phyloP scores from a whole-genome alignment of 108 stramenopile genomes.

The Stephanodiscus minutulus region DNA sequence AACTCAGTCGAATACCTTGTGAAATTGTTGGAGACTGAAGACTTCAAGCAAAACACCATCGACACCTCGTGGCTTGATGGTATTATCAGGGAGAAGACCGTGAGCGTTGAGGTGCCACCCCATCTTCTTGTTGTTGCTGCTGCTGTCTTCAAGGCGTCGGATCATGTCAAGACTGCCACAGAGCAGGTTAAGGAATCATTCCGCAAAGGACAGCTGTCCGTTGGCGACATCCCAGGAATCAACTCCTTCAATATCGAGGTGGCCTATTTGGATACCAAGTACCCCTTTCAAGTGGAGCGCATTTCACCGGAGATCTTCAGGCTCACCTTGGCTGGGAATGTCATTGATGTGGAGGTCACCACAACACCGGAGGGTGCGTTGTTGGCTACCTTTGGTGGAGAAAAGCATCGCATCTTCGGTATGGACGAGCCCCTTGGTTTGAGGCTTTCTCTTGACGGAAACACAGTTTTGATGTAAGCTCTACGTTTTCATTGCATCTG shows the following conservation, averaged over 20 bases:
- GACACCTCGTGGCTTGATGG: constrained; percentile 98
- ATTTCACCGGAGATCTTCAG: constrained; percentile 74
- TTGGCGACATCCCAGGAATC: constrained; percentile 79
- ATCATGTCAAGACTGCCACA: constrained; percentile 75
- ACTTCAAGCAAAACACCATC: constrained; percentile 96
- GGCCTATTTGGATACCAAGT: constrained; percentile 91
- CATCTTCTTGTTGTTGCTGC: constrained; percentile 87
- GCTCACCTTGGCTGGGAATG: constrained; percentile 76
- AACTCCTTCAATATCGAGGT: constrained; percentile 92
- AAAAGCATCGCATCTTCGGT: constrained; percentile 90
- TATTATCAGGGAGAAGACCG: constrained; percentile 90
- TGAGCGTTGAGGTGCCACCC: constrained; percentile 69
- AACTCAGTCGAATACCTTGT: constrained; percentile 98
- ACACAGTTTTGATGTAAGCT: constrained; percentile 83
- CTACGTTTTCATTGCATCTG: constrained; percentile 9
- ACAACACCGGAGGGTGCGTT: constrained; percentile 92
- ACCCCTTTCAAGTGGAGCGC: constrained; percentile 90
- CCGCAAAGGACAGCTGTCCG: constrained; percentile 91
- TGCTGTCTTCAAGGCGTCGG: constrained; percentile 90
- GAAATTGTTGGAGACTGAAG: constrained; percentile 93
- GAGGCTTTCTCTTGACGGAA: constrained; percentile 83
- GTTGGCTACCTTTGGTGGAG: constrained; percentile 91
- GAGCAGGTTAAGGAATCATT: constrained; percentile 79
- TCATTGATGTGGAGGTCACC: constrained; percentile 73
- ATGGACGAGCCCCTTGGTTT: constrained; percentile 97